phyloP scores from a whole-genome alignment of 2,329 filamentous ascomycete species.

The Ceratocystiopsis brevicomis region DNA sequence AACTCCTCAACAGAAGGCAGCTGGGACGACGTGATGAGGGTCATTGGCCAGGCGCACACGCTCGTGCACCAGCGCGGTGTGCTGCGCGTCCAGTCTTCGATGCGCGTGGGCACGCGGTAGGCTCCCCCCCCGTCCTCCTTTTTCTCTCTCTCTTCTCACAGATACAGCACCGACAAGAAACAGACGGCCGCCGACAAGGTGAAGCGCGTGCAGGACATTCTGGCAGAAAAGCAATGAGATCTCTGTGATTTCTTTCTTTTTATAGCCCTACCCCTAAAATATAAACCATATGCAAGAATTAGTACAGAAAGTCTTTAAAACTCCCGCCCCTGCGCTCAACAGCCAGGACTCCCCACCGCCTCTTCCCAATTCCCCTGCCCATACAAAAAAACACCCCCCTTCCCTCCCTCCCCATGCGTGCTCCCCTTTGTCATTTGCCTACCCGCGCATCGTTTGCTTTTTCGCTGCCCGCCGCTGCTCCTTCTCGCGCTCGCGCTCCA shows the following conservation, averaged over 20 bases:
- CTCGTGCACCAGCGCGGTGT: slow-evolving; percentile 62
- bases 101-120: slow-evolving; percentile 56
- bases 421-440: slow-evolving; percentile 4
- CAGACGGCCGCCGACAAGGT: slow-evolving; percentile 73
- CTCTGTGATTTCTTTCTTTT: not conserved
- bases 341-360: too few species aligned
- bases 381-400: too few species aligned
- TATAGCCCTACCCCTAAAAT: too few species aligned
- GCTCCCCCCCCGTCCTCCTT: slow-evolving; percentile 21
- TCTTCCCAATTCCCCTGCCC: too few species aligned
- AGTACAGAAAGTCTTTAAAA: too few species aligned
- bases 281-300: too few species aligned
- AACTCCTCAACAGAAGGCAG: slow-evolving; percentile 49
- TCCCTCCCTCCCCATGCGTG: not conserved
- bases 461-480: slow-evolving; percentile 38
- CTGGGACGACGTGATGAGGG: slow-evolving; percentile 73
- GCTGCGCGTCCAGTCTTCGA: slow-evolving; percentile 69
- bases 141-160: too few species aligned
- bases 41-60: slow-evolving; percentile 72
- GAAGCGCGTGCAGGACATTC: slow-evolving; percentile 33
- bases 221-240: slow-evolving; percentile 14
- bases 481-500: slow-evolving; percentile 65
- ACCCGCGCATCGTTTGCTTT: slow-evolving; percentile 35
- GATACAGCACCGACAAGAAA: slow-evolving; percentile 50
- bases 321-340: too few species aligned